These are phyloP conservation scores for Jackrogersella minutella DNA, from an alignment of 495 filamentous ascomycete genomes.

Conservation along the genomic window DNA sequence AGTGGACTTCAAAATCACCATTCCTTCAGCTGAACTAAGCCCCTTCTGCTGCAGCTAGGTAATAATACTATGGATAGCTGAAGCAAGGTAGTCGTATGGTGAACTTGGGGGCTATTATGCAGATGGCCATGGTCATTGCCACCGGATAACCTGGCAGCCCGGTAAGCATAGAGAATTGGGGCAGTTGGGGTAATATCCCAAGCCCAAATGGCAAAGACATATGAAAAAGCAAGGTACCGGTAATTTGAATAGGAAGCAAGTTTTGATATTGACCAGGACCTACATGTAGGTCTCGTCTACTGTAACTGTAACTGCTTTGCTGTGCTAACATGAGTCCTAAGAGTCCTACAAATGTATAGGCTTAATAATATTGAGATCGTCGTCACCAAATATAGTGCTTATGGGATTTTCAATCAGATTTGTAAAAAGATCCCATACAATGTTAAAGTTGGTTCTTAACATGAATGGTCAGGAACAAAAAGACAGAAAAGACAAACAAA, in stretches of 20 bases:
- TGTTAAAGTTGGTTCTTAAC: neutral
- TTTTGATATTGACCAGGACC: neutral
- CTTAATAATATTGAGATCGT: slow-evolving; percentile 1
- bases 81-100: neutral
- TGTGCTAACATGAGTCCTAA: no score
- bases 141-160: neutral
- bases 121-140: neutral
- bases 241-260: neutral
- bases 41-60: slow-evolving; percentile 11
- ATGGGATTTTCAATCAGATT: neutral
- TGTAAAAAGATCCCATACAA: neutral
- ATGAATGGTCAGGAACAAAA: neutral
- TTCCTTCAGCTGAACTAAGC: slow-evolving; percentile 23
- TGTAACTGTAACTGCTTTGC: no score
- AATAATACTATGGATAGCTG: neutral
- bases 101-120: neutral
- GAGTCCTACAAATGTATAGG: no score
- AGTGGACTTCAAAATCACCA: slow-evolving; percentile 18
- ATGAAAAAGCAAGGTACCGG: slow-evolving; percentile 4
- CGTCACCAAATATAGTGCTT: neutral
- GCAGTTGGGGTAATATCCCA: no score
- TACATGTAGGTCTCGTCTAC: no score
- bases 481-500: neutral
- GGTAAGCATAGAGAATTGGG: neutral
- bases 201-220: neutral